Percentiles rank a stretch among this genome's conserved stretches.
Evolutionary conservation across 108 stramenopile species (phyloP).

Genomic region (Mediolabrus comicus): DNA sequence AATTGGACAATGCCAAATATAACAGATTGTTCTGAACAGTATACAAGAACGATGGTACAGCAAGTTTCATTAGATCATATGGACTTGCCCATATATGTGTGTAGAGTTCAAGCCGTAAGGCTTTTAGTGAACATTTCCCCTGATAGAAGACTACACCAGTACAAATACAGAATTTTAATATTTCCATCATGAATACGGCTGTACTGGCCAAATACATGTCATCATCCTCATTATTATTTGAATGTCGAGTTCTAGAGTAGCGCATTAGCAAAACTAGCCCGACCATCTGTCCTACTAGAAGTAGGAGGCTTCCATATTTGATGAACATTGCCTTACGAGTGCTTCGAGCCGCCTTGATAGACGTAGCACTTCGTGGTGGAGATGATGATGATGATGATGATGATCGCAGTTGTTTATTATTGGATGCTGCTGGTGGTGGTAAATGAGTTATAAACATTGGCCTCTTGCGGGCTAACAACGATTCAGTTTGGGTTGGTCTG

Average conservation of each 20-base stretch:
- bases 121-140: slow-evolving; percentile 17
- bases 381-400: not conserved
- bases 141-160: slow-evolving; percentile 63
- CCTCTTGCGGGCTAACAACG: not conserved
- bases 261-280: slow-evolving; percentile 84
- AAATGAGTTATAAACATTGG: not conserved
- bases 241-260: slow-evolving; percentile 63
- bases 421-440: no score
- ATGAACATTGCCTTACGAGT: slow-evolving; percentile 26
- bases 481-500: not conserved
- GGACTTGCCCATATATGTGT: slow-evolving; percentile 51
- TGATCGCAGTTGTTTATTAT: not conserved
- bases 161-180: slow-evolving; percentile 73
- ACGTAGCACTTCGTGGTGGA: not conserved
- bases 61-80: slow-evolving; percentile 88
- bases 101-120: slow-evolving; percentile 21
- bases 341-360: not conserved
- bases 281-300: slow-evolving; percentile 88
- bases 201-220: slow-evolving; percentile 82
- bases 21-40: slow-evolving; percentile 98
- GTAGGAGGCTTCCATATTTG: slow-evolving; percentile 79
- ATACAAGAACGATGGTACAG: slow-evolving; percentile 96
- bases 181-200: slow-evolving; percentile 86
- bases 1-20: slow-evolving; percentile 92
- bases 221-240: slow-evolving; percentile 22